These are phyloP conservation scores for Ceratopteris richardii DNA, from an alignment of 75 land plant genomes.

Conservation along the genomic window DNA sequence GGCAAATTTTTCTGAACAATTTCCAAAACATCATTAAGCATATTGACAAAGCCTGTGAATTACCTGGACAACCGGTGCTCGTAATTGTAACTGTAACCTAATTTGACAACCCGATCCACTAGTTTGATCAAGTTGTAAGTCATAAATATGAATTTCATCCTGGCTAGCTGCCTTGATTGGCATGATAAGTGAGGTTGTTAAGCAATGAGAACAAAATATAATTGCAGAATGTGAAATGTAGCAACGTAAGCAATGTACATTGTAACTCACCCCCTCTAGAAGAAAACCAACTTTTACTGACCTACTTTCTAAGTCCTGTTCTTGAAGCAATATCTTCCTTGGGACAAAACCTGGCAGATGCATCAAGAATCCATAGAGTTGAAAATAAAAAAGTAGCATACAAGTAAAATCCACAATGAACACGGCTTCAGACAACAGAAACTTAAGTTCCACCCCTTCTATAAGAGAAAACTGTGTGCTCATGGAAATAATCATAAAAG, in stretches of 20 bases:
- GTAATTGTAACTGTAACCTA: not conserved
- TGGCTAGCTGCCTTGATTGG: not conserved
- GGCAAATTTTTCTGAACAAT: not conserved
- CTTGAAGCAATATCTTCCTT: conserved; percentile 4
- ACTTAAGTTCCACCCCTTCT: too few species aligned
- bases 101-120: not conserved
- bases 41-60: not conserved
- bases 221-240: too few species aligned
- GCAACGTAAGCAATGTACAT: too few species aligned
- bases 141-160: not conserved
- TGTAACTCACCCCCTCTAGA: not conserved
- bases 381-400: not conserved
- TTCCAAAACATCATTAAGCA: not conserved
- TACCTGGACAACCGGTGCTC: not conserved
- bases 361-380: too few species aligned
- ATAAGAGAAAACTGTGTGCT: too few species aligned
- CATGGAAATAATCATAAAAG: too few species aligned
- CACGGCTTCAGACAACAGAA: too few species aligned
- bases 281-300: not conserved
- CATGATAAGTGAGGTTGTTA: too few species aligned
- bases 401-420: not conserved
- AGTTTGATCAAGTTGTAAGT: not conserved
- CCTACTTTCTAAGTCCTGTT: not conserved
- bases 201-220: too few species aligned
- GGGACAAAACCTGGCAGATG: conserved; percentile 5